phyloP scores from a whole-genome alignment of 768 basidiomycete genomes.

The Pisolithus marmoratus region DNA sequence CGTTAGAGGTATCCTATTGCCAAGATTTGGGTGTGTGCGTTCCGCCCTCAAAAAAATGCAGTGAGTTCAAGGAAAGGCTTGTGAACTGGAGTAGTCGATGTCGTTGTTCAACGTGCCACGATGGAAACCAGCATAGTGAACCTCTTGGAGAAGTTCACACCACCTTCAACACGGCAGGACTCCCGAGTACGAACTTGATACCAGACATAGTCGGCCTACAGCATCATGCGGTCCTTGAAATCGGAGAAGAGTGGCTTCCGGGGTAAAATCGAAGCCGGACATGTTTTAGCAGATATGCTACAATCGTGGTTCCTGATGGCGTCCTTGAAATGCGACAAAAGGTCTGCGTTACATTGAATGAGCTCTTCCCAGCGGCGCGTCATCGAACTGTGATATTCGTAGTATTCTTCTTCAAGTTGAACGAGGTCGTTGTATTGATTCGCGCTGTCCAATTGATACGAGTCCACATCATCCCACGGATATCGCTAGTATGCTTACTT shows the following conservation, averaged over 20 bases:
- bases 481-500: constrained; percentile 13
- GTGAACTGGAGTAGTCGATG: too few relatives aligned
- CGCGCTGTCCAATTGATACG: constrained; percentile 29
- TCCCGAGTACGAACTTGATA: too few relatives aligned
- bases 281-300: constrained; percentile 42
- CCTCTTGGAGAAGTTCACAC: too few relatives aligned
- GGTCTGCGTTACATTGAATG: constrained; percentile 33
- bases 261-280: constrained; percentile 42
- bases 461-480: neutral
- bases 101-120: too few relatives aligned
- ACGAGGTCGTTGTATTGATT: constrained; percentile 49
- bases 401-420: constrained; percentile 51
- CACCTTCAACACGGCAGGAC: too few relatives aligned
- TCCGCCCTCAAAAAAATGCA: too few relatives aligned
- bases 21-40: too few relatives aligned
- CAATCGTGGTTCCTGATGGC: constrained; percentile 46
- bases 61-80: too few relatives aligned
- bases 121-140: too few relatives aligned
- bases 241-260: constrained; percentile 13
- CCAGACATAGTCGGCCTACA: too few relatives aligned
- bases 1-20: too few relatives aligned
- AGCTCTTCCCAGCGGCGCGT: constrained; percentile 38
- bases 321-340: constrained; percentile 30
- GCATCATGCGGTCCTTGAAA: neutral
- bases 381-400: constrained; percentile 36